These are phyloP conservation scores for Amorphotheca resinae DNA, from an alignment of 495 filamentous ascomycete species.

Conservation along the genomic window DNA sequence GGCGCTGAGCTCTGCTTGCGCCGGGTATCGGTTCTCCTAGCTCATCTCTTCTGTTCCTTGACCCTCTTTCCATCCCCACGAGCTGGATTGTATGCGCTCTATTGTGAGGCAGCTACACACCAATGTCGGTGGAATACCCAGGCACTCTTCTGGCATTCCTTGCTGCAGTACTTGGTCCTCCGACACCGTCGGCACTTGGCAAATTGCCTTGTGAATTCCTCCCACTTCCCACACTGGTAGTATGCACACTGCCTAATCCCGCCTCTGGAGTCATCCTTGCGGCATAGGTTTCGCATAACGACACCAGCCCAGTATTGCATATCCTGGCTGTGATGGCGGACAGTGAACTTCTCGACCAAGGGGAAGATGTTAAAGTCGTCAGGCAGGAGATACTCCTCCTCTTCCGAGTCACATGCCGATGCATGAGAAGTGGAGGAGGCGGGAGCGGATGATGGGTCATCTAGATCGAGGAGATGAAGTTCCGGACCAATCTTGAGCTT, in stretches of 20 bases:
- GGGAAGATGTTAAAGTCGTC: slow-evolving; percentile 98
- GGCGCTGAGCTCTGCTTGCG: neutral
- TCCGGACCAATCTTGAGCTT: slow-evolving; percentile 82
- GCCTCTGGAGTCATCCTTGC: slow-evolving; percentile 87
- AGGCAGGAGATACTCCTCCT: slow-evolving; percentile 83
- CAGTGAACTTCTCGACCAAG: slow-evolving; percentile 94
- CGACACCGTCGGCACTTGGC: slow-evolving; percentile 95
- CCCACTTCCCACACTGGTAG: slow-evolving; percentile 97
- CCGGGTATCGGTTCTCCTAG: neutral
- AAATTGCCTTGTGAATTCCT: slow-evolving; percentile 89
- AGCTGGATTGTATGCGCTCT: slow-evolving; percentile 14
- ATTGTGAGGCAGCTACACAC: slow-evolving; percentile 68
- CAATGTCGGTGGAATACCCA: slow-evolving; percentile 97
- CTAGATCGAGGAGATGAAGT: slow-evolving; percentile 63
- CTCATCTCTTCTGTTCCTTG: neutral
- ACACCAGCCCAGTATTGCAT: slow-evolving; percentile 99
- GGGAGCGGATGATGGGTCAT: slow-evolving; percentile 24
- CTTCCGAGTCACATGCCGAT: slow-evolving; percentile 26
- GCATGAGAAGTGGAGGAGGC: slow-evolving; percentile 9
- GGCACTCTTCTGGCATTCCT: slow-evolving; percentile 97
- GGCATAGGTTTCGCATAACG: slow-evolving; percentile 96
- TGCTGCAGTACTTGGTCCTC: slow-evolving; percentile 98
- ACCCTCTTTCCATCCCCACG: slow-evolving; percentile 1
- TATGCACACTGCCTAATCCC: slow-evolving; percentile 95
- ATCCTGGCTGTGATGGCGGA: slow-evolving; percentile 82